These are phyloP conservation scores for Cyclotella cryptica DNA, from an alignment of 108 stramenopile genomes.

Conservation along the genomic window DNA sequence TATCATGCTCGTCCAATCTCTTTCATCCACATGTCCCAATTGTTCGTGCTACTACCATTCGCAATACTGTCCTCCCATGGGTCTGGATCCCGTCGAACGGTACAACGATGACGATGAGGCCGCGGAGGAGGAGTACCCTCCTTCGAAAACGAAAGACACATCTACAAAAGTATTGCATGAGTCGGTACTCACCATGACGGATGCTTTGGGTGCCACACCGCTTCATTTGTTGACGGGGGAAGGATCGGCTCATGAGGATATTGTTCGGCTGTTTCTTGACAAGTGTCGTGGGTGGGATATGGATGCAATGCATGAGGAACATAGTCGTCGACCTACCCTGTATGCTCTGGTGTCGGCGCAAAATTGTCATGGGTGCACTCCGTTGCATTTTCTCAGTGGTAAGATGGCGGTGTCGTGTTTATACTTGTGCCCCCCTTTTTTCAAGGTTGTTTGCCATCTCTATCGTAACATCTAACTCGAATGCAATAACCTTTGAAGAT, in stretches of 20 bases:
- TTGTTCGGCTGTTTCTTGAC: slow-evolving; percentile 21
- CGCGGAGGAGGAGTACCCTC: no score
- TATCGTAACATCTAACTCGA: neutral
- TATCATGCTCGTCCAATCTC: no score
- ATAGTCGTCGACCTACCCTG: slow-evolving; percentile 18
- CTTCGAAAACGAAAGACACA: neutral
- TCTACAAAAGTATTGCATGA: slow-evolving; percentile 8
- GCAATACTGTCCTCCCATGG: slow-evolving; percentile 31
- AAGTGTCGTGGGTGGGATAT: slow-evolving; percentile 12
- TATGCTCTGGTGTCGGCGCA: slow-evolving; percentile 25
- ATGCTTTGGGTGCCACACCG: slow-evolving; percentile 40
- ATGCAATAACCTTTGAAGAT: neutral
- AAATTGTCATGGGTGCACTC: slow-evolving; percentile 38
- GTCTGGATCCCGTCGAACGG: slow-evolving; percentile 11
- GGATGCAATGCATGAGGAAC: neutral
- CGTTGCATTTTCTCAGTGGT: slow-evolving; percentile 36
- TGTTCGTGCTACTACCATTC: slow-evolving; percentile 15
- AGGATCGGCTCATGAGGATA: slow-evolving; percentile 39
- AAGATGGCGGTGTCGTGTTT: neutral
- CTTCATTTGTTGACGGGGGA: slow-evolving; percentile 30
- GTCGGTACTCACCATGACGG: slow-evolving; percentile 44
- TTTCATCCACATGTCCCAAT: neutral
- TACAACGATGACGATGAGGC: slow-evolving; percentile 2
- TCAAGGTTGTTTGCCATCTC: neutral
- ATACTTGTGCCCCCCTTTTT: neutral